phyloP scores from a whole-genome alignment of 83 land plant species.

The Isoetes engelmannii region DNA sequence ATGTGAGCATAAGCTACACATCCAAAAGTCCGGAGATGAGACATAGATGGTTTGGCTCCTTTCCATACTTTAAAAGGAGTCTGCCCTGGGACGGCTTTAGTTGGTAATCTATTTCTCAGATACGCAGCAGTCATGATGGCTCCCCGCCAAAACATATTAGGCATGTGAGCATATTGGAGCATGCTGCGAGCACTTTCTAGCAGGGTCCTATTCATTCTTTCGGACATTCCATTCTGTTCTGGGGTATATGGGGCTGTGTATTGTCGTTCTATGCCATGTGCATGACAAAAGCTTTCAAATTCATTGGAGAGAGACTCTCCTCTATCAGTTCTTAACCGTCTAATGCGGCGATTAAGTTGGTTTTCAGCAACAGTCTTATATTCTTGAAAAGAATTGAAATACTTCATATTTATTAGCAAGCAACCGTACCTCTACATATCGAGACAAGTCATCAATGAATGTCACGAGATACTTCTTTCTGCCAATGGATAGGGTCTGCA shows the following conservation, averaged over 20 bases:
- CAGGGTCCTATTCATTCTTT: conserved; percentile 19
- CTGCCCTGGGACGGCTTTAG: no score
- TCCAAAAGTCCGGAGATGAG: no score
- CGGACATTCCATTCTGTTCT: conserved; percentile 1
- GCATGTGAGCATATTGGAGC: background rate
- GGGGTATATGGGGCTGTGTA: background rate
- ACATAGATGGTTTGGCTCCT: no score
- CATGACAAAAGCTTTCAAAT: conserved; percentile 3
- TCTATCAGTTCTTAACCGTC: background rate
- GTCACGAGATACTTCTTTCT: conserved; percentile 2
- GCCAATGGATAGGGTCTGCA: background rate
- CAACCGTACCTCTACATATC: background rate
- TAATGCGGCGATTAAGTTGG: background rate
- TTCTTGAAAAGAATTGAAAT: background rate
- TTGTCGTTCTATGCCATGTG: conserved; percentile 7
- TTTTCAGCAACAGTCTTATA: background rate
- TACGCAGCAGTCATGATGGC: no score
- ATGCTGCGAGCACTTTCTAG: background rate
- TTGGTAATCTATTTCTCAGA: no score
- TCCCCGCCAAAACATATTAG: background rate
- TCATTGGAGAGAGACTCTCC: conserved; percentile 13
- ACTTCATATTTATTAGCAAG: background rate
- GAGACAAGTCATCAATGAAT: conserved; percentile 12
- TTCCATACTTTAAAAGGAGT: no score
- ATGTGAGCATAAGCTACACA: no score